A percentile compares a stretch with the other conserved stretches of the same genome.
Evolutionary conservation across 2,329 filamentous ascomycete genomes (phyloP).

Genomic region (Verticillium nonalfalfae): DNA sequence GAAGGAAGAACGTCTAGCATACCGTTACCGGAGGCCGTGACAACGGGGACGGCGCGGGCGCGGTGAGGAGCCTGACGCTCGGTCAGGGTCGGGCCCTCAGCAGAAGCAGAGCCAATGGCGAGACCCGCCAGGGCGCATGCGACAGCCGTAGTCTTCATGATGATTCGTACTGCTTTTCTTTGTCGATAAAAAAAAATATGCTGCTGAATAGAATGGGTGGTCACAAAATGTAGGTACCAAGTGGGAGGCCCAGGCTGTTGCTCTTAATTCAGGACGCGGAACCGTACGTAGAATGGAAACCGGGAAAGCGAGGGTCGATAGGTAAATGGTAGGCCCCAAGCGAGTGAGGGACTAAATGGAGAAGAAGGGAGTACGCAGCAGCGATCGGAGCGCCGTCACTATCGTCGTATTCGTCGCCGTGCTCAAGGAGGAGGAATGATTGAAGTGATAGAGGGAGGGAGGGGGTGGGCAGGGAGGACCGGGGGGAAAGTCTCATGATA

Average conservation of each 20-base stretch:
- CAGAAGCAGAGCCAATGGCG: constrained; percentile 36
- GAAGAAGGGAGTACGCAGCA: not conserved
- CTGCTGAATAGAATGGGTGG: not conserved
- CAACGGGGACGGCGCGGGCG: constrained; percentile 40
- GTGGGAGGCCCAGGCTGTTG: too few species aligned
- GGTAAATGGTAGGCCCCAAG: not conserved
- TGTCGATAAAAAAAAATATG: not conserved
- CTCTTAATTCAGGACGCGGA: too few species aligned
- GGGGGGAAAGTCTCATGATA: not conserved
- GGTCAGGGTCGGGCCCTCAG: constrained; percentile 20
- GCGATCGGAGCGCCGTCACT: not conserved
- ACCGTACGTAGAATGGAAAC: too few species aligned
- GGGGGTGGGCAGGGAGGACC: not conserved
- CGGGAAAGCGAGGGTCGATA: too few species aligned
- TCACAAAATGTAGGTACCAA: not conserved
- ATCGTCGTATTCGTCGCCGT: not conserved
- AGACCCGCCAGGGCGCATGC: constrained; percentile 41
- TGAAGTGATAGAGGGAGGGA: not conserved
- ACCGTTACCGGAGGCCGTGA: constrained; percentile 49
- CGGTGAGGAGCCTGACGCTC: constrained; percentile 36
- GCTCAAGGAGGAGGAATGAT: not conserved
- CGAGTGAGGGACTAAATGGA: not conserved
- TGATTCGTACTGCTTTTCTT: not conserved
- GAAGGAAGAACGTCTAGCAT: not conserved
- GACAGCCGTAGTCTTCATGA: constrained; percentile 21